phyloP scores from a whole-genome alignment of 2,329 filamentous ascomycete genomes.

The Neonectria faginata region DNA sequence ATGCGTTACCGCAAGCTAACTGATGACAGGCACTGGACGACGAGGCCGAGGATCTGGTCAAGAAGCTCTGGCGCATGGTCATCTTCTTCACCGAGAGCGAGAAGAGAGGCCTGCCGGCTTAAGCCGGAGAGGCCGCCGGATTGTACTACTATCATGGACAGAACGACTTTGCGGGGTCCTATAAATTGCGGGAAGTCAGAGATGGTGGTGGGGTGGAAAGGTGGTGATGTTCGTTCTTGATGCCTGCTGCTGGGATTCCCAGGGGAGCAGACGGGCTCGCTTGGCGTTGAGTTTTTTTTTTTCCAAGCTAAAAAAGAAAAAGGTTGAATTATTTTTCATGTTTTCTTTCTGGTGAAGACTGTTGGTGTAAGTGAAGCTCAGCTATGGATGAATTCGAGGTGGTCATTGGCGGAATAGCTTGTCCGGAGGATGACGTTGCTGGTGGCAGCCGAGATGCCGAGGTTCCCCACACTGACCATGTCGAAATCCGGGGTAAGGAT shows the following conservation, averaged over 20 bases:
- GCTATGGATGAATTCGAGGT: neutral
- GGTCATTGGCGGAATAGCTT: neutral
- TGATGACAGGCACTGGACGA: constrained; percentile 82
- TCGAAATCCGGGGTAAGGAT: constrained; percentile 32
- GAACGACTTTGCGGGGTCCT: neutral
- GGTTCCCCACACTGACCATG: constrained; percentile 43
- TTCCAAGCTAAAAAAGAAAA: constrained; percentile 14
- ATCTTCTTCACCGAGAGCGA: constrained; percentile 98
- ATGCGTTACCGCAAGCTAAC: constrained; percentile 26
- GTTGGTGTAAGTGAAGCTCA: neutral
- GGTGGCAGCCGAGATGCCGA: constrained; percentile 45
- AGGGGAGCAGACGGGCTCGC: constrained; percentile 3
- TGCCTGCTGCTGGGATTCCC: constrained; percentile 10
- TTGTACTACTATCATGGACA: constrained; percentile 35
- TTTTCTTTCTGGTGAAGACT: neutral
- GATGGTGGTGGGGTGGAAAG: constrained; percentile 20
- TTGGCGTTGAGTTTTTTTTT: constrained; percentile 15
- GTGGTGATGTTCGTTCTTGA: constrained; percentile 15
- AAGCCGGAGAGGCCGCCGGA: constrained; percentile 36
- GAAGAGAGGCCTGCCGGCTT: constrained; percentile 84
- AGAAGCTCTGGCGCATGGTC: constrained; percentile 98
- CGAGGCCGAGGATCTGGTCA: constrained; percentile 91
- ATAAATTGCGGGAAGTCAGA: constrained; percentile 14
- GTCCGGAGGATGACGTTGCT: constrained; percentile 4
- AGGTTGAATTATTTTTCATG: neutral